Evolutionary conservation across 1,284 basidiomycete genomes (phyloP).

Genomic region (Sanguinoderma infundibulare): DNA sequence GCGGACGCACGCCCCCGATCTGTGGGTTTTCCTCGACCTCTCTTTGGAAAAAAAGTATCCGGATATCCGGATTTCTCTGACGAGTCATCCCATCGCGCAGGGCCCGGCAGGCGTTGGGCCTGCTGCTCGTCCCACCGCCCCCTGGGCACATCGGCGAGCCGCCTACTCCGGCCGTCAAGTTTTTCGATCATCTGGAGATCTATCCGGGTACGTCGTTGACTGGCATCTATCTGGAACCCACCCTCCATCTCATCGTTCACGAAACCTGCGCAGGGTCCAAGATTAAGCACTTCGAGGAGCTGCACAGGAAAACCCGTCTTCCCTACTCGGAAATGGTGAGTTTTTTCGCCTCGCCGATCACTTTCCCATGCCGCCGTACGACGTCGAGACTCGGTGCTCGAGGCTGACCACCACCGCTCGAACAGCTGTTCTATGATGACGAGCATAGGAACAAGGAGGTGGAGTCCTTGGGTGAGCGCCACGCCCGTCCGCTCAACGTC

Average conservation of each 20-base stretch:
- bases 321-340: slow-evolving; percentile 85
- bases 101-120: slow-evolving; percentile 80
- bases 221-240: not conserved
- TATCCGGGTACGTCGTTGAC: slow-evolving; percentile 70
- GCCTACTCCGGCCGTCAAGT: slow-evolving; percentile 60
- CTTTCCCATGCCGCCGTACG: not conserved
- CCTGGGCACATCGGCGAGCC: slow-evolving; percentile 40
- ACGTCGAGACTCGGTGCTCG: too few species aligned
- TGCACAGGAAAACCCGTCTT: slow-evolving; percentile 81
- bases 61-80: not conserved
- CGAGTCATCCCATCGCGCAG: not conserved
- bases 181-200: slow-evolving; percentile 85
- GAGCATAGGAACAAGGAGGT: slow-evolving; percentile 80
- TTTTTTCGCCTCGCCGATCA: slow-evolving; percentile 8
- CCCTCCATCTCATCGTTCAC: not conserved
- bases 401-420: not conserved
- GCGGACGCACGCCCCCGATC: slow-evolving; percentile 67
- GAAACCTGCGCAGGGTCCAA: slow-evolving; percentile 65
- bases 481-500: slow-evolving; percentile 22
- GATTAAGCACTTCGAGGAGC: slow-evolving; percentile 76
- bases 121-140: slow-evolving; percentile 67
- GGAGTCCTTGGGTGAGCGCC: slow-evolving; percentile 59
- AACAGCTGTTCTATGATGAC: slow-evolving; percentile 84
- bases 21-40: slow-evolving; percentile 60
- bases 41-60: not conserved